Conservation (phyloP, 306 rosid species). For the Amphicarpaea edgeworthii region DNA sequence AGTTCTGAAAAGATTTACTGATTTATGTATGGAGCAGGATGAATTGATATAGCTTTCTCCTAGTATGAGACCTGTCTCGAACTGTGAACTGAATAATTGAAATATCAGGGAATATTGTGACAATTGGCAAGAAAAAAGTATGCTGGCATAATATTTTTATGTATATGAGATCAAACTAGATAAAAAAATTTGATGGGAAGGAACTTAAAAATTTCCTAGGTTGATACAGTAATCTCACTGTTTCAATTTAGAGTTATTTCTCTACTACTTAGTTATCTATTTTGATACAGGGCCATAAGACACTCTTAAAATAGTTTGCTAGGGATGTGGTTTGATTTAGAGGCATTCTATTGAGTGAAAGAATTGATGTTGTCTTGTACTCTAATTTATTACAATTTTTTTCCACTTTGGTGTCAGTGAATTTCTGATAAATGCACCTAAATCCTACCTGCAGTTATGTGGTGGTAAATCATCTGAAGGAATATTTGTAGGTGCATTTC, state of each 20-base stretch:
- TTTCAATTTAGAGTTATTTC: not conserved
- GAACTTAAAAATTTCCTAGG: slow-evolving; percentile 26
- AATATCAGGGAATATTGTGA: slow-evolving; percentile 18
- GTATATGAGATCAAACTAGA: slow-evolving; percentile 13
- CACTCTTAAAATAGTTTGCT: not conserved
- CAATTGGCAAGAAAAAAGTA: slow-evolving; percentile 23
- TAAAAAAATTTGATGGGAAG: slow-evolving; percentile 36
- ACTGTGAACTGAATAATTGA: slow-evolving; percentile 14
- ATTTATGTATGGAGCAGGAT: slow-evolving; percentile 13
- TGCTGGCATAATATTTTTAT: slow-evolving; percentile 24
- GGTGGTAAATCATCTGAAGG: slow-evolving; percentile 98
- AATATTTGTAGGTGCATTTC: slow-evolving; percentile 83
- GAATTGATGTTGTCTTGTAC: slow-evolving; percentile 16
- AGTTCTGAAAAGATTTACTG: slow-evolving; percentile 24
- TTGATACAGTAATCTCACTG: slow-evolving; percentile 4
- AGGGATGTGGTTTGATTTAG: slow-evolving; percentile 22
- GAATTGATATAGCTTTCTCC: slow-evolving; percentile 20
- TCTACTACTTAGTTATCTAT: not conserved
- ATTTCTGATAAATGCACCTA: slow-evolving; percentile 50
- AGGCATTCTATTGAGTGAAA: slow-evolving; percentile 38
- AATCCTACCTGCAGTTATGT: slow-evolving; percentile 80
- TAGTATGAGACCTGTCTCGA: not conserved
- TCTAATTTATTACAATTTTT: not conserved
- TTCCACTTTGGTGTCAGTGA: slow-evolving; percentile 36
- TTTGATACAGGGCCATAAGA: too few species aligned